Base-by-base conservation (phyloP, 2,329 filamentous ascomycete species). In the Cladosporium phlei region DNA sequence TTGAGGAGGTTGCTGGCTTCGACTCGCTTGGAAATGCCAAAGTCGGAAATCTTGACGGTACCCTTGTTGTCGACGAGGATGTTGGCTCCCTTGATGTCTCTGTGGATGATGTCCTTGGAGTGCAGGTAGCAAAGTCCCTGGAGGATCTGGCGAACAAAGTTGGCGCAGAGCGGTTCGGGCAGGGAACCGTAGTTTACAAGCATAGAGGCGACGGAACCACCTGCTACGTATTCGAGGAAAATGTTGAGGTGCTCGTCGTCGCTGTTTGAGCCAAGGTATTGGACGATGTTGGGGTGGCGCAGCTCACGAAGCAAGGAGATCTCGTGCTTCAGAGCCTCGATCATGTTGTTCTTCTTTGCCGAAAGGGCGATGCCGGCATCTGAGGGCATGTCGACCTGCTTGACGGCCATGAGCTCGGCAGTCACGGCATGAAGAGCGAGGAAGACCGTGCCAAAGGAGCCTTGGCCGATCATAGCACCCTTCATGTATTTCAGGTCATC, bases 401-500 rank as follows among this genome's bases (percentile, higher is more conserved):
- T 98, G 50, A 98, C 93, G 17, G 93, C 93, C 74, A 98, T 88
- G 33, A 98, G 84, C 69, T 97, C 93, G 61, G 91, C 93, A 14
- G 93, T 98, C 46, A 98, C 86, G 40, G 93, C 88, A 65, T 98
- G 93, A 24, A 98, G 77, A 20, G 93, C 93, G 38, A 98, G 78
- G 69, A 94, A 98, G 44, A 98, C 93, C 58, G 85, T 90, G 60
- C 93, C 93, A 61, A 98, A 98, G 4, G 90, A 96, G 53, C 93
- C 93, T 68, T 96, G 89, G 24, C 93, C 93, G 56, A 98, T 98
- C 53, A 97, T 76, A 24, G 91, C 90, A 62, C 93, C 93, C 73
- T 97, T 96, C 89, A 98, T 97, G 87, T 94, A 98, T 67, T 95
- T 95, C 71, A 91, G 86, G 53, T 95, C 90, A 55, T 94, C 90